Percentiles rank a stretch among this genome's conserved stretches.
Evolutionary conservation across 202 grass and related monocot genomes (phyloP).

Genomic region (Elaeis oleifera): DNA sequence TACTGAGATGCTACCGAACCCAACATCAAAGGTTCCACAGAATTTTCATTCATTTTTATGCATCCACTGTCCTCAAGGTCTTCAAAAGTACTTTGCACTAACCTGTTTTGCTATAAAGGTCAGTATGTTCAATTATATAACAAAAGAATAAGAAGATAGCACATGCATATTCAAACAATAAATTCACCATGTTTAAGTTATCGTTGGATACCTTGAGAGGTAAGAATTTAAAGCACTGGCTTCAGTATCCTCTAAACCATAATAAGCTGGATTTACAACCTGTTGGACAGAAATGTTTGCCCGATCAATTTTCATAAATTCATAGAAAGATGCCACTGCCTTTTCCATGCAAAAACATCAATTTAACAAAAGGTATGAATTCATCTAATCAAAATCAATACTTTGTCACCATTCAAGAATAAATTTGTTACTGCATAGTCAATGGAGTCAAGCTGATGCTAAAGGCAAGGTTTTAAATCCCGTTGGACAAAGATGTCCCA

Average conservation of each 20-base stretch:
- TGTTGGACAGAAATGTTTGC: conserved; percentile 21
- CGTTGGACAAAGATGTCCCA: too few species aligned
- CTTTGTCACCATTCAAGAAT: too few species aligned
- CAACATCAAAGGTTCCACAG: conserved; percentile 78
- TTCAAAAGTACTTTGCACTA: conserved; percentile 87
- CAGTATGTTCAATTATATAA: conserved; percentile 8
- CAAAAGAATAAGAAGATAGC: conserved; percentile 16
- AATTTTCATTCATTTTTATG: conserved; percentile 66
- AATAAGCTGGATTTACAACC: conserved; percentile 93
- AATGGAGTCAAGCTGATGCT: too few species aligned
- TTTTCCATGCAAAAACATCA: too few species aligned
- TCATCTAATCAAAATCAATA: too few species aligned
- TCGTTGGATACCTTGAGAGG: conserved; percentile 67
- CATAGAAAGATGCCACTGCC: too few species aligned
- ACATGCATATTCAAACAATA: conserved; percentile 17
- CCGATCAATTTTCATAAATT: too few species aligned
- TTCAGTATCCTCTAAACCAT: conserved; percentile 79
- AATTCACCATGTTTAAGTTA: conserved; percentile 14
- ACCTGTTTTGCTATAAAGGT: conserved; percentile 32
- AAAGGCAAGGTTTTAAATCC: too few species aligned
- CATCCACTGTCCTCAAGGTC: conserved; percentile 97
- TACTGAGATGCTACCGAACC: conserved; percentile 93
- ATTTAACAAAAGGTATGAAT: too few species aligned
- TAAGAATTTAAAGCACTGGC: conserved; percentile 73
- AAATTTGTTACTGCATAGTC: too few species aligned